Evolutionary conservation across 768 basidiomycete species (phyloP), one percentile per base, ranked within the genome.

Genomic region (Astraeus odoratus): DNA sequence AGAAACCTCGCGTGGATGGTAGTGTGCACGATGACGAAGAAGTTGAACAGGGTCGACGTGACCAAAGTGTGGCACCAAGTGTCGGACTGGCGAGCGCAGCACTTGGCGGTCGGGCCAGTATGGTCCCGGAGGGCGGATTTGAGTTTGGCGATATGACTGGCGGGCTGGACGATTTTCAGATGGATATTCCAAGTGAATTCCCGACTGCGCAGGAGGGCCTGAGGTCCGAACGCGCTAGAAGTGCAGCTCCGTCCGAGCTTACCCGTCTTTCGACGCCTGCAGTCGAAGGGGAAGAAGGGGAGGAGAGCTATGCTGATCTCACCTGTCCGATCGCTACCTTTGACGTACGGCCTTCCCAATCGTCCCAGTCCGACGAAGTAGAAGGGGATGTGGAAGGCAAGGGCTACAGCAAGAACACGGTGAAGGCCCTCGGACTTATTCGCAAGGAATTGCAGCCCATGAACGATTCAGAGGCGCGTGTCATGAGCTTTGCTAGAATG

Each of bases 381-480:
- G 53, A 60, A 26, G 50, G 53, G 16, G 75, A 75, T 19, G 67
- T 68, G 34, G 82, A 85, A 29, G 73, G 78, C 35, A 83, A 81
- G 53, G 85, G 84, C 0, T 93, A 86, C 63, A 91, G 89, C 67
- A 83, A 80, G 68, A 94, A 94, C 57, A 96, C 92, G 0, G 73
- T 87, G 43, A 89, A 86, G 59, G 93, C 93, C 1, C 66, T 94
- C 29, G 70, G 75, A 20, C 69, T 95, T 54, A 71, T 95, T 42
- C 76, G 86, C 49, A 74, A 73, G 51, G 86, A 90, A 56, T 66
- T 94, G 42, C 74, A 78, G 44, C 78, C 80, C 3, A 63, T 60
- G 23, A 72, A 73, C 20, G 73, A 69, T 3, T 64, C 60, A 6
- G 71, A 70, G 47, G 80, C 81, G 25, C 85, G 80, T 62, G 64